Evolutionary conservation across 2,329 filamentous ascomycete genomes (phyloP).

Genomic region (Aaosphaeria arxii): DNA sequence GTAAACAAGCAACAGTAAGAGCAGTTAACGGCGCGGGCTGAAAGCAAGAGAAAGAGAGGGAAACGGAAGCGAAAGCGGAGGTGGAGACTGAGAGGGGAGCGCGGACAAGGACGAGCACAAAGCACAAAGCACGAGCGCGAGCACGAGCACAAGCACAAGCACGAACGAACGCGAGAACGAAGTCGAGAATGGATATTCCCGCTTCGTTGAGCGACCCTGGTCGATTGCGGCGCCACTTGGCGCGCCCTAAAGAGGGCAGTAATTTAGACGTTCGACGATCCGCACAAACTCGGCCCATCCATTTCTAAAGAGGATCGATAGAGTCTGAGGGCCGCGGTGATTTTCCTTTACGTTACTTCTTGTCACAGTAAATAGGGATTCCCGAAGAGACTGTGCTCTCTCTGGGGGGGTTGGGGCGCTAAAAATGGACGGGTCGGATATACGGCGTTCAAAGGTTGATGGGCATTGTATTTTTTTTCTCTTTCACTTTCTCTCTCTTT

Average conservation of each 20-base stretch:
- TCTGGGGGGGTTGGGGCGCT: conserved; percentile 12
- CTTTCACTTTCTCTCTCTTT: conserved; percentile 1
- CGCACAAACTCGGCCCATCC: conserved; percentile 14
- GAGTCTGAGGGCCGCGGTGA: conserved; percentile 9
- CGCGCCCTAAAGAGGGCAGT: conserved; percentile 24
- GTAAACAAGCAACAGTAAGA: background rate
- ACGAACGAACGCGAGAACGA: background rate
- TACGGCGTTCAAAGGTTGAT: conserved; percentile 23
- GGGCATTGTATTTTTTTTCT: conserved; percentile 5
- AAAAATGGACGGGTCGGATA: conserved; percentile 29
- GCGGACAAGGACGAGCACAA: background rate
- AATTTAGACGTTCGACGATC: conserved; percentile 36
- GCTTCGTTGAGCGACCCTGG: conserved; percentile 20
- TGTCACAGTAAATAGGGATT: too few relatives aligned
- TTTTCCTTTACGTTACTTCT: background rate
- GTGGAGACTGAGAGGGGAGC: background rate
- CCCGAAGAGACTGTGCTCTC: too few relatives aligned
- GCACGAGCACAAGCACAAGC: background rate
- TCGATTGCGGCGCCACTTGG: conserved; percentile 18
- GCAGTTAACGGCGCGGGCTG: background rate
- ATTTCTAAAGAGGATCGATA: conserved; percentile 12
- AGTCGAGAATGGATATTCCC: conserved; percentile 8
- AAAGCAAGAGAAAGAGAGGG: background rate
- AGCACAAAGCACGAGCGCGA: too few relatives aligned
- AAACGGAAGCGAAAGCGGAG: background rate